A percentile compares a stretch with the other conserved stretches of the same genome.
Evolutionary conservation across 1,284 basidiomycete genomes (phyloP).

Genomic region (Meira nashicola): DNA sequence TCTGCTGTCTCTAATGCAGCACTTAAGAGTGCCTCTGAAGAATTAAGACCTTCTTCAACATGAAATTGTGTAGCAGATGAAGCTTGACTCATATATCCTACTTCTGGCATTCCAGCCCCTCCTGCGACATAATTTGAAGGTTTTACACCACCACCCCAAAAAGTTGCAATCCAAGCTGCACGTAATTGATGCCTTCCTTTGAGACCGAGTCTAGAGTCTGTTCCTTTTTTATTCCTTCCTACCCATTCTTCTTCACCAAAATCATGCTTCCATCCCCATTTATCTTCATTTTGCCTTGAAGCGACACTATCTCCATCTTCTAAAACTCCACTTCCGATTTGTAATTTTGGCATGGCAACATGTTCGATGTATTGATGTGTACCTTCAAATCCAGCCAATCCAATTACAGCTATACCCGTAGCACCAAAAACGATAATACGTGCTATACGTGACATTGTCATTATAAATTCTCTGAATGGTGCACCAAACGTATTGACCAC

Average conservation of each 20-base stretch:
- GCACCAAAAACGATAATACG: conserved; percentile 41
- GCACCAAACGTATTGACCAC: conserved; percentile 31
- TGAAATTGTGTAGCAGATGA: conserved; percentile 3
- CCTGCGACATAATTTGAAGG: conserved; percentile 31
- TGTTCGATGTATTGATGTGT: conserved; percentile 49
- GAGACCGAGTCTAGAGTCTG: conserved; percentile 40
- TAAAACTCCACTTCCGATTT: neutral
- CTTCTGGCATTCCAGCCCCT: conserved; percentile 14
- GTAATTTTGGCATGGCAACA: conserved; percentile 27
- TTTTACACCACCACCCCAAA: conserved; percentile 47
- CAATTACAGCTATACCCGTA: conserved; percentile 27
- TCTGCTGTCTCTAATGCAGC: conserved; percentile 54
- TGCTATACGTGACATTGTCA: conserved; percentile 41
- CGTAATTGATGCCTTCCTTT: conserved; percentile 44
- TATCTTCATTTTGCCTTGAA: conserved; percentile 9
- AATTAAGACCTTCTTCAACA: conserved; percentile 28
- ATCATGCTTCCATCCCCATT: conserved; percentile 25
- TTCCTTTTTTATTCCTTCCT: conserved; percentile 18
- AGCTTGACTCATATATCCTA: conserved; percentile 6
- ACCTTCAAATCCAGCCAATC: conserved; percentile 35
- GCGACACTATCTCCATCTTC: no score
- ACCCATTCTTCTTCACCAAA: conserved; percentile 31
- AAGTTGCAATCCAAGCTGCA: conserved; percentile 43
- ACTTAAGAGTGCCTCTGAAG: conserved; percentile 37
- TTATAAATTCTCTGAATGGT: conserved; percentile 42